These are phyloP conservation scores for Rosa persica DNA, from an alignment of 306 rosid species.

Conservation along the genomic window DNA sequence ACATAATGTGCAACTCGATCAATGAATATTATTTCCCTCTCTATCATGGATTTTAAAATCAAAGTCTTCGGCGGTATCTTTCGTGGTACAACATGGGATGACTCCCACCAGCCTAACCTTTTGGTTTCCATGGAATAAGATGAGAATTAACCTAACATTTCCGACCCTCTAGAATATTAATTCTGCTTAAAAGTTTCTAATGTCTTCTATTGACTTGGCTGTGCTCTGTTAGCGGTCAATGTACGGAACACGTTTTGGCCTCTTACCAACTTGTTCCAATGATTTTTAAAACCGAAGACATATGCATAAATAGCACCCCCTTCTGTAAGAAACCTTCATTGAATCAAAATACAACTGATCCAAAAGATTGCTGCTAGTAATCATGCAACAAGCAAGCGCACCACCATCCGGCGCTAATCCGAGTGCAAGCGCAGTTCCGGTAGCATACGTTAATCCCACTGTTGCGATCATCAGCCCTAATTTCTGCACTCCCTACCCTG, in stretches of 20 bases:
- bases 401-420: neutral
- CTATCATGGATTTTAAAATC: neutral
- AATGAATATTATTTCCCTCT: neutral
- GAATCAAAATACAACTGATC: neutral
- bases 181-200: neutral
- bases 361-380: neutral
- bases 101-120: neutral
- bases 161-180: neutral
- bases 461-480: conserved; percentile 35
- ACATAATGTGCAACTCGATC: neutral
- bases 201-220: neutral
- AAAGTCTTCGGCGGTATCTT: neutral
- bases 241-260: neutral
- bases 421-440: neutral
- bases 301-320: neutral
- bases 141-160: neutral
- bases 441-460: conserved; percentile 2
- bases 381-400: conserved; percentile 2
- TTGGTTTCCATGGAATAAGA: neutral
- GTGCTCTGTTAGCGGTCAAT: neutral
- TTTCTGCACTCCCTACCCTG: conserved; percentile 39
- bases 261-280: neutral
- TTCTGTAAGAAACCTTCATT: neutral
- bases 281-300: neutral
- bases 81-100: neutral